These are phyloP conservation scores for Fusarium longipes DNA, from an alignment of 2,329 filamentous ascomycete species.

Conservation along the genomic window DNA sequence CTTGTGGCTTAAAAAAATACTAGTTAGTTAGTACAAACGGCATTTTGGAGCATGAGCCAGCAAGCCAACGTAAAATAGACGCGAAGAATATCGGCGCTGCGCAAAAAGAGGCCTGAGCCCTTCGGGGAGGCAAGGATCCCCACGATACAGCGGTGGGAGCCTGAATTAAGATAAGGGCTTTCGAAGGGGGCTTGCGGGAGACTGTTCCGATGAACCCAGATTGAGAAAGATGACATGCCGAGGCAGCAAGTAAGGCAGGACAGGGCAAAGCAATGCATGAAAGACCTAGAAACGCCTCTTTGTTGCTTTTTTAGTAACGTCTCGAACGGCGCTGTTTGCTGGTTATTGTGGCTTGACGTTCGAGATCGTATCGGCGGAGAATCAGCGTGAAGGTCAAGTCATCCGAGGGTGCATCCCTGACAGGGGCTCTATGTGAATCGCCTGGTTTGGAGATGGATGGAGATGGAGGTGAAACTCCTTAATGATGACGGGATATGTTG, in stretches of 20 bases:
- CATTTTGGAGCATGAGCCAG: conserved; percentile 8
- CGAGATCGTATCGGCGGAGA: conserved; percentile 1
- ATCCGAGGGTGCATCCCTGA: conserved; percentile 9
- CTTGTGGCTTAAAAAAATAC: conserved; percentile 6
- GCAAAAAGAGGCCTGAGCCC: conserved; percentile 17
- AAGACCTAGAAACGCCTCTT: background rate
- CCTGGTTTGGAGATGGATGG: background rate
- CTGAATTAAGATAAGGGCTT: conserved; percentile 7
- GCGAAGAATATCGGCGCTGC: conserved; percentile 1
- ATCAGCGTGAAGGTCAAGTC: conserved; percentile 3
- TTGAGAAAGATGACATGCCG: conserved; percentile 5
- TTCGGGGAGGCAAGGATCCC: conserved; percentile 7
- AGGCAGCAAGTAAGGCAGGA: conserved; percentile 2
- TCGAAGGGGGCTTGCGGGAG: conserved; percentile 15
- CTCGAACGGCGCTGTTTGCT: background rate
- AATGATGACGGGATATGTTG: conserved; percentile 18
- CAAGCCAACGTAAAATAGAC: conserved; percentile 3
- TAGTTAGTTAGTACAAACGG: conserved; percentile 6
- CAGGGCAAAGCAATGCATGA: background rate
- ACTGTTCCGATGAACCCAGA: conserved; percentile 11
- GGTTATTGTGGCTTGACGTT: conserved; percentile 20
- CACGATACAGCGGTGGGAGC: background rate
- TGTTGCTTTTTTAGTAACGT: conserved; percentile 6
- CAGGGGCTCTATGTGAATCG: conserved; percentile 9
- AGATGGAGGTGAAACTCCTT: conserved; percentile 21